A percentile compares a stretch with the other conserved stretches of the same genome.
Evolutionary conservation across 2,329 filamentous ascomycete genomes (phyloP).

Genomic region (Pseudocercospora eumusae): DNA sequence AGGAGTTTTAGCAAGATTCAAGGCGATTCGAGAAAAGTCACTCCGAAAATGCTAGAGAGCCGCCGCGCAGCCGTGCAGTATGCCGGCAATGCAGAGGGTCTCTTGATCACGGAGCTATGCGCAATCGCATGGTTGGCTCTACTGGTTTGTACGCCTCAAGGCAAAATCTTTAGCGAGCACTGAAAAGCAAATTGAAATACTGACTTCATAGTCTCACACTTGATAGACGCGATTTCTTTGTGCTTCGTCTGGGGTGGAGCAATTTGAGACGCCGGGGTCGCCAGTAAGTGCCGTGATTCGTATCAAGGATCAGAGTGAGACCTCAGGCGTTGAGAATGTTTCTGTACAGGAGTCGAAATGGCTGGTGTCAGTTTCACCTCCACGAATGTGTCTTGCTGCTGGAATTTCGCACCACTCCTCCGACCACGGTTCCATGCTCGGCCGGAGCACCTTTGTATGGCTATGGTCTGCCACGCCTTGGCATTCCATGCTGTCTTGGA

Average conservation of each 20-base stretch:
- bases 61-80: background rate
- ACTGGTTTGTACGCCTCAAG: background rate
- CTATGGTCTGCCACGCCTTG: background rate
- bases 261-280: background rate
- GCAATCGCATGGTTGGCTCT: background rate
- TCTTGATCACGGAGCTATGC: background rate
- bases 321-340: background rate
- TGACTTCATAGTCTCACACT: conserved; percentile 6
- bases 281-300: background rate
- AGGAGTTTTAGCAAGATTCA: background rate
- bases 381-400: background rate
- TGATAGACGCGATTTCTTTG: background rate
- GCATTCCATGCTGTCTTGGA: background rate
- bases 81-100: background rate
- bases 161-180: background rate
- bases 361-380: background rate
- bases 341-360: background rate
- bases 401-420: too few species aligned
- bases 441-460: too few species aligned
- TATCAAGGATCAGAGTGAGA: background rate
- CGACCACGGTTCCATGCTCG: background rate
- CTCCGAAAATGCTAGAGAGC: background rate
- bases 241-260: background rate
- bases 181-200: conserved; percentile 8
- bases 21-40: background rate